Conservation (phyloP, 2,329 filamentous ascomycete genomes). For the Penicillium sp. region DNA sequence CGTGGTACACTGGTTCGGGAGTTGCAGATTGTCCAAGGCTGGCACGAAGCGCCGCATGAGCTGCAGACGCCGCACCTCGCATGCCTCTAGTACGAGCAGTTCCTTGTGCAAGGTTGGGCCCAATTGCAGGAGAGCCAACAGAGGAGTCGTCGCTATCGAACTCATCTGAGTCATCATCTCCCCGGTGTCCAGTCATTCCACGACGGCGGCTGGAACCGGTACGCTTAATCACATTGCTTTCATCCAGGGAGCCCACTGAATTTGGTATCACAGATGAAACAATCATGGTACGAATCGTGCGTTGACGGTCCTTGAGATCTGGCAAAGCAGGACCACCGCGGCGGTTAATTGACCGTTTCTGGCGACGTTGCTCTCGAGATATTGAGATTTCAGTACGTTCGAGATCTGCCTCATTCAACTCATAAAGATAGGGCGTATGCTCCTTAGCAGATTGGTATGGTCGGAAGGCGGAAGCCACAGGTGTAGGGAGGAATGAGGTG, state of each 20-base stretch:
- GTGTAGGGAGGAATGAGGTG: slow-evolving; percentile 79
- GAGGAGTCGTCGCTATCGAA: slow-evolving; percentile 87
- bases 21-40: slow-evolving; percentile 78
- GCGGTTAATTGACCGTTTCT: slow-evolving; percentile 93
- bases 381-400: slow-evolving; percentile 90
- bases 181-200: slow-evolving; percentile 56
- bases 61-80: slow-evolving; percentile 81
- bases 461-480: slow-evolving; percentile 77
- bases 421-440: slow-evolving; percentile 88
- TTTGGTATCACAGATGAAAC: slow-evolving; percentile 92
- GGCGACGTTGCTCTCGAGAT: slow-evolving; percentile 85
- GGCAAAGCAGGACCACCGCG: slow-evolving; percentile 88
- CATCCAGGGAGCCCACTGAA: slow-evolving; percentile 73
- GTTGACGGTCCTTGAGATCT: slow-evolving; percentile 92
- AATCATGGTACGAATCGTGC: slow-evolving; percentile 86
- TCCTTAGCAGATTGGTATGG: slow-evolving; percentile 92
- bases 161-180: slow-evolving; percentile 76
- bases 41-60: slow-evolving; percentile 79
- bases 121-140: slow-evolving; percentile 78
- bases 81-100: slow-evolving; percentile 85
- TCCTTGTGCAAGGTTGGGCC: slow-evolving; percentile 63
- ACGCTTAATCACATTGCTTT: slow-evolving; percentile 83
- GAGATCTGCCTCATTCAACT: slow-evolving; percentile 84
- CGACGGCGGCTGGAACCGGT: slow-evolving; percentile 61
- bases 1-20: slow-evolving; percentile 71